phyloP scores from a whole-genome alignment of 208 protist genomes.

The Herpetomonas samuelpessoai region DNA sequence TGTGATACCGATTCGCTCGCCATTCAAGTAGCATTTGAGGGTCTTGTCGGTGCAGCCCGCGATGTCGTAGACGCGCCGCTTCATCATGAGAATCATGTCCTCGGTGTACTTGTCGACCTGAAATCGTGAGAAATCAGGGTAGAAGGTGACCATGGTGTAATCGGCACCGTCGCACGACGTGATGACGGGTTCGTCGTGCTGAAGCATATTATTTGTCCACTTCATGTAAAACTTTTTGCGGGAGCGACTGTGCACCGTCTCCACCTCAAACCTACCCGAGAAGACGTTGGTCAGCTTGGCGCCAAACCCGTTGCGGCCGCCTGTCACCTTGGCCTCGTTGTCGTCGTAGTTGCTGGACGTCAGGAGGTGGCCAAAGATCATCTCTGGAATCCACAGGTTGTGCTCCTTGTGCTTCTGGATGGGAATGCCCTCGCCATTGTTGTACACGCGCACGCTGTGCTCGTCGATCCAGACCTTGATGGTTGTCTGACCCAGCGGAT shows the following conservation, averaged over 20 bases:
- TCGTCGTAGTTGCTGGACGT: slow-evolving; percentile 99
- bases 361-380: slow-evolving; percentile 99
- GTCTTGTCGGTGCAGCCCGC: slow-evolving; percentile 94
- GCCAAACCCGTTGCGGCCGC: slow-evolving; percentile 97
- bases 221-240: slow-evolving; percentile 95
- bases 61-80: slow-evolving; percentile 98
- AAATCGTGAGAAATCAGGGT: slow-evolving; percentile 98
- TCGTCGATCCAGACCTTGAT: slow-evolving; percentile 98
- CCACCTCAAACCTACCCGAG: slow-evolving; percentile 96
- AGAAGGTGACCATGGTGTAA: slow-evolving; percentile 99
- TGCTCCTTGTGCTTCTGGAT: slow-evolving; percentile 96
- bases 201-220: slow-evolving; percentile 97
- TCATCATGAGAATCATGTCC: slow-evolving; percentile 97
- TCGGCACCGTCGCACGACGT: slow-evolving; percentile 63
- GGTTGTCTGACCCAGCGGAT: slow-evolving; percentile 81
- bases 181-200: slow-evolving; percentile 92
- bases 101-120: slow-evolving; percentile 94
- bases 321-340: slow-evolving; percentile 96
- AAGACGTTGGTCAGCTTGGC: slow-evolving; percentile 99
- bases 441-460: slow-evolving; percentile 96
- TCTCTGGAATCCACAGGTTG: slow-evolving; percentile 98
- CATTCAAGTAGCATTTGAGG: slow-evolving; percentile 97
- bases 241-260: slow-evolving; percentile 94
- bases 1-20: slow-evolving; percentile 86
- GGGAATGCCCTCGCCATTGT: slow-evolving; percentile 99